Evolutionary conservation across 176 grass and related monocot genomes (phyloP), one percentile per base, ranked within the genome.

Genomic region (Chloris gayana): DNA sequence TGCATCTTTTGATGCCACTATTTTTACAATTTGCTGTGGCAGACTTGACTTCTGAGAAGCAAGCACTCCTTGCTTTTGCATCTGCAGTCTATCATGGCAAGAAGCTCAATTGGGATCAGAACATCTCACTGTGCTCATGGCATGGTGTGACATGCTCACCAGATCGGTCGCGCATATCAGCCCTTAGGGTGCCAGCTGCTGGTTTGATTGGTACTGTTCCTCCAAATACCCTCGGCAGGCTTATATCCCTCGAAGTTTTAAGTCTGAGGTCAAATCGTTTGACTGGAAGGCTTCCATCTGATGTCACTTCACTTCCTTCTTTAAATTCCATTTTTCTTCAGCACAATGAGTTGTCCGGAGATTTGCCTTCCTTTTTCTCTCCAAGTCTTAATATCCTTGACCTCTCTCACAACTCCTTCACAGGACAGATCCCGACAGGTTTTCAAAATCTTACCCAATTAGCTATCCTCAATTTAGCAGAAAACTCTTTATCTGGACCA

Each of bases 221-320:
- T 86, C 66, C 72, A 26, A 91, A 96, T 83, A 95, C 90, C 71
- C 85, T 99, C 57, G 85, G 93, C 75, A 93, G 87, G 76, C 86
- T 96, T 76, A 64, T 88, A 57, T 87, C 84, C 74, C 90, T 99
- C 35, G 86, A 88, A 76, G 73, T 91, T 42, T 88, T 99, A 85
- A 99, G 97, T 85, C 87, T 96, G 68, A 90, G 97, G 68, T 99
- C 86, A 47, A 99, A 99, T 82, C 84, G 58, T 70, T 63, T 99
- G 31, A 90, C 62, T 35, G 97, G 93, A 82, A 87, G 72, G 49
- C 79, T 99, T 58, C 97, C 90, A 37, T 57, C 87, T 54, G 92
- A 99, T 77, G 61, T 99, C 39, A 50, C 85, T 66, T 91, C 66
- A 35, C 93, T 99, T 69, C 90, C 93, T 87, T 93, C 88, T 75